Percentiles rank a stretch among this genome's conserved stretches.
Conservation (phyloP, 805 yeast species). For the Candida koratica region DNA sequence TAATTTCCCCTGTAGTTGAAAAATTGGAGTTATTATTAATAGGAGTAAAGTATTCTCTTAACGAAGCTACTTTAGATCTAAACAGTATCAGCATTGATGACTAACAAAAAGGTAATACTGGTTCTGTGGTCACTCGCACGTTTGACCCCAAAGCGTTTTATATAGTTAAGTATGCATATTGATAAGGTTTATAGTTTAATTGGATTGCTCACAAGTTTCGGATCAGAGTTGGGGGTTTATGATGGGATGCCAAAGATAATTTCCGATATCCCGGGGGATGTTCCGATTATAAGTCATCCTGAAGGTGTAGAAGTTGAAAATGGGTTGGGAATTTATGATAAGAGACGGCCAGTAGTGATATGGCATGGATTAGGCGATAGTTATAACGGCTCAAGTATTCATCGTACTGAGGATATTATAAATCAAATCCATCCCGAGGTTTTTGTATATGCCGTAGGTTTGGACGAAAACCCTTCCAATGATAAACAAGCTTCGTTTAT, state of each 20-base stretch:
- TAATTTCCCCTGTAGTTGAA: conserved; percentile 80
- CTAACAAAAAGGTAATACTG: no score
- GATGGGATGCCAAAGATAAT: background rate
- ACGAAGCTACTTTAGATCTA: conserved; percentile 74
- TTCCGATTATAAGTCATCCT: no score
- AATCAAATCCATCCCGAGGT: conserved; percentile 45
- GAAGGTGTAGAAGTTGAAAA: background rate
- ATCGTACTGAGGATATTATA: conserved; percentile 41
- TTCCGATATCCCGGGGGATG: background rate
- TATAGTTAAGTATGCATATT: background rate
- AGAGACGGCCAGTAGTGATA: conserved; percentile 51
- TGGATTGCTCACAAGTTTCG: background rate
- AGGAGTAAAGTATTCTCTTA: conserved; percentile 92
- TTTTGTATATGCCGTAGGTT: conserved; percentile 49
- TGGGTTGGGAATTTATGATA: conserved; percentile 5
- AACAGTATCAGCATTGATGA: conserved; percentile 21
- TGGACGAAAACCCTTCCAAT: conserved; percentile 45
- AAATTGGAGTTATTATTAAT: conserved; percentile 84
- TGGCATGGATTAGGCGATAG: conserved; percentile 88
- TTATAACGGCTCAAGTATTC: conserved; percentile 59
- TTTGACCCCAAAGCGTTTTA: background rate
- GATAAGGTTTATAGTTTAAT: background rate
- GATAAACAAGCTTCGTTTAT: conserved; percentile 56
- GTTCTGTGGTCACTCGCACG: conserved; percentile 3
- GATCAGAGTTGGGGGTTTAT: background rate